Evolutionary conservation across 495 filamentous ascomycete species (phyloP), one percentile per base, ranked within the genome.

Genomic region (Astrothelium macrocarpum): DNA sequence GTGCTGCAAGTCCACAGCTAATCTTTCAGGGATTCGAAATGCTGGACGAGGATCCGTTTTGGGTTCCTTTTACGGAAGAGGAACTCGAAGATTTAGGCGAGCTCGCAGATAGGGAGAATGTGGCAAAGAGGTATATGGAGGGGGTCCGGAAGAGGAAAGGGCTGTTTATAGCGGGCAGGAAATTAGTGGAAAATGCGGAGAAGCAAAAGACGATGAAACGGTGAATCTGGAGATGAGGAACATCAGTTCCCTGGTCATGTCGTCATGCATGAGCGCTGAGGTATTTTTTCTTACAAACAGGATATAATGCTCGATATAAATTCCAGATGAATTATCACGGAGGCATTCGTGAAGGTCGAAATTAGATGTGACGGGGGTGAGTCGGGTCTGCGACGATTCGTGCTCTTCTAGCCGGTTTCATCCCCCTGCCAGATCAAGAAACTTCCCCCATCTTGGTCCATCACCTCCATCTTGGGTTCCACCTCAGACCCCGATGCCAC

Each of bases 131-230:
- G 74, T 97, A 96, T 78, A 90, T 97, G 86, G 95, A 98, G 76
- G 78, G 81, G 10, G 94, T 98, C 25, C 78, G 94, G 66, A 78
- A 72, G 63, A 77, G 90, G 64, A 98, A 98, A 83, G 94, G 94
- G 0, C 68, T 97, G 78, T 77, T 91, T 70, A 86, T 98, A 16
- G 82, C 85, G 78, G 89, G 88, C 14, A 79, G 84, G 68, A 89
- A 87, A 79, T 78, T 90, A 73, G 89, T 96, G 68, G 84, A 79
- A 64, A 82, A 91, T 83, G 94, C 92, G 26, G 90, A 96, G 84
- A 97, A 97, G 84, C 94, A 97, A 82, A 97, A 96, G 87, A 97
- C 90, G 28, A 73, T 98, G 76, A 98, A 98, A 85, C 83, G 90
- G 79, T 97, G 64, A 59, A 56, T 25, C 53, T 26, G 59, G 18